These are phyloP conservation scores for Tulasnella sp. DNA, from an alignment of 768 basidiomycete genomes.

Conservation along the genomic window DNA sequence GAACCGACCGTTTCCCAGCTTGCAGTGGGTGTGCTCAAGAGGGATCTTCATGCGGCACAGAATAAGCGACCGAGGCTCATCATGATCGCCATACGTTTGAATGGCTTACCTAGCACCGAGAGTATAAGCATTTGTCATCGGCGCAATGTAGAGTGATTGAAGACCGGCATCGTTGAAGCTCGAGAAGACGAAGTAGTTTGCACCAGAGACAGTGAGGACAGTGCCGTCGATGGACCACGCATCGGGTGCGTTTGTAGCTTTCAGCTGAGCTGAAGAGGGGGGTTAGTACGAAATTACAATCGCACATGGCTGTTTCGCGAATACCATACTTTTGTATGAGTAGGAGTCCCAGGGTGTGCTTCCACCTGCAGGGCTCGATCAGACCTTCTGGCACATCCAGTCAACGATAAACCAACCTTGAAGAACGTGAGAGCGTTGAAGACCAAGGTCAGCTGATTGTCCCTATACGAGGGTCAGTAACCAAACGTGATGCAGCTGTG, in stretches of 20 bases:
- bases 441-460: background rate
- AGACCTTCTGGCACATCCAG: background rate
- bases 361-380: background rate
- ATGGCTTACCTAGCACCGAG: background rate
- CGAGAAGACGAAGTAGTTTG: conserved; percentile 21
- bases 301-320: no score
- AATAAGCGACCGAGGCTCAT: background rate
- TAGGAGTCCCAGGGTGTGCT: conserved; percentile 16
- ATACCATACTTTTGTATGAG: background rate
- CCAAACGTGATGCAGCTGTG: no score
- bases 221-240: conserved; percentile 21
- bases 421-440: conserved; percentile 5
- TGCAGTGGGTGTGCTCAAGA: conserved; percentile 9
- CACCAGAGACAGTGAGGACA: background rate
- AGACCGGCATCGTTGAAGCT: conserved; percentile 5
- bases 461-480: background rate
- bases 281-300: no score
- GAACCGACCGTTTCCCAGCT: conserved; percentile 27
- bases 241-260: conserved; percentile 18
- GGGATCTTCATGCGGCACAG: background rate
- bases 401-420: background rate
- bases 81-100: background rate
- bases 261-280: background rate
- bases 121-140: conserved; percentile 25
- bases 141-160: conserved; percentile 28